Evolutionary conservation across 2,329 filamentous ascomycete genomes (phyloP).

Genomic region (Claviceps pusilla): DNA sequence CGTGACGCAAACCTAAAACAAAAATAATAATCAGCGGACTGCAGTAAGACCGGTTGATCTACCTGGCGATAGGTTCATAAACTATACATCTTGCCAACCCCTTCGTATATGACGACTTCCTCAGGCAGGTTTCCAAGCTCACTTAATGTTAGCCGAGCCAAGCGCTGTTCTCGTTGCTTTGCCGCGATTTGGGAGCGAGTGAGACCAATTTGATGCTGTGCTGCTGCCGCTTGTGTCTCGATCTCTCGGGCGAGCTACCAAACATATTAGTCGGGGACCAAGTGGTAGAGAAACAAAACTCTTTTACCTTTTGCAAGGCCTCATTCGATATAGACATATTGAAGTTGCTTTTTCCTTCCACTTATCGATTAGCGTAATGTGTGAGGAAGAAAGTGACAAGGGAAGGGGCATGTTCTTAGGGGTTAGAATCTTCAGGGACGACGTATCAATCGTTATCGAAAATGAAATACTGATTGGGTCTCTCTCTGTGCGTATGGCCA

Average conservation of each 20-base stretch:
- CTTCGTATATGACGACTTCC: constrained; percentile 77
- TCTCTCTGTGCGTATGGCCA: too few species aligned
- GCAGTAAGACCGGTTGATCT: background rate
- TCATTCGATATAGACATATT: constrained; percentile 86
- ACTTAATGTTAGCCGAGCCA: constrained; percentile 72
- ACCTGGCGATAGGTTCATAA: background rate
- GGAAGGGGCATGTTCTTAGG: too few species aligned
- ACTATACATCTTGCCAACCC: constrained; percentile 87
- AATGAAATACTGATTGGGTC: too few species aligned
- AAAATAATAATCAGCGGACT: background rate
- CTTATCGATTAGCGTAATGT: too few species aligned
- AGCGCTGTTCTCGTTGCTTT: constrained; percentile 78
- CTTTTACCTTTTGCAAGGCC: constrained; percentile 71
- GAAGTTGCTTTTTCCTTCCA: background rate
- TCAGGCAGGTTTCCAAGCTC: constrained; percentile 66
- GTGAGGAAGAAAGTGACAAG: too few species aligned
- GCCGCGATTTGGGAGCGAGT: constrained; percentile 70
- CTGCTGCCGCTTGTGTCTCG: constrained; percentile 71
- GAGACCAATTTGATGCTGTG: constrained; percentile 82
- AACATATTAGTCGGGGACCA: background rate
- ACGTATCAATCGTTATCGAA: too few species aligned
- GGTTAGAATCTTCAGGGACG: too few species aligned
- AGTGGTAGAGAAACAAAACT: background rate
- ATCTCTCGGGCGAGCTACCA: constrained; percentile 79
- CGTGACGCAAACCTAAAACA: constrained; percentile 67